A percentile compares a stretch with the other conserved stretches of the same genome.
These are phyloP conservation scores for Ogataea ramenticola DNA, from an alignment of 805 yeast species.

Conservation along the genomic window DNA sequence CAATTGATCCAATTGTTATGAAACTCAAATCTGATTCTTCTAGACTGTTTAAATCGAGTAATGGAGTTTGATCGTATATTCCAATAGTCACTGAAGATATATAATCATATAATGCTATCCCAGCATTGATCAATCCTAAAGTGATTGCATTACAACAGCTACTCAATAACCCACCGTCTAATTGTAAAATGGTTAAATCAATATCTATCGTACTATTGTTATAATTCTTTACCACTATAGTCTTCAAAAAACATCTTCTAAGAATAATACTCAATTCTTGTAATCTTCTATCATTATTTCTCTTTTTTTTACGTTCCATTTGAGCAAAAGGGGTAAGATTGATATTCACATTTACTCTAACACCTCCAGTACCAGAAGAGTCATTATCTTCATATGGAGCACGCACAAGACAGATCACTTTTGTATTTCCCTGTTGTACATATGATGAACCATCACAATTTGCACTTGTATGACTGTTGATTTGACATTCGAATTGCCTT, in stretches of 20 bases:
- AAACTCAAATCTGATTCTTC: constrained; percentile 83
- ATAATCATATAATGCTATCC: constrained; percentile 89
- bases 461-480: constrained; percentile 81
- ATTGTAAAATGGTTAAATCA: constrained; percentile 68
- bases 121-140: constrained; percentile 89
- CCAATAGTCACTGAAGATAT: constrained; percentile 79
- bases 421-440: constrained; percentile 87
- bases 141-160: constrained; percentile 80
- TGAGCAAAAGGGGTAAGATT: constrained; percentile 78
- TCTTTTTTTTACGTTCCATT: constrained; percentile 63
- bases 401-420: constrained; percentile 73
- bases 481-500: constrained; percentile 69
- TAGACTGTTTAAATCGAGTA: constrained; percentile 72
- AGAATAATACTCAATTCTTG: constrained; percentile 61
- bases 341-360: constrained; percentile 57
- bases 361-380: constrained; percentile 36
- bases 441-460: constrained; percentile 77
- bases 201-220: constrained; percentile 81
- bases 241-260: constrained; percentile 65
- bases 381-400: constrained; percentile 82
- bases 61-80: constrained; percentile 62
- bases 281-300: constrained; percentile 64
- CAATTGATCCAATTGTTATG: constrained; percentile 78
- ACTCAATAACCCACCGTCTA: constrained; percentile 85
- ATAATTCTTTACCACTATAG: constrained; percentile 64